Conservation (phyloP, 2,329 filamentous ascomycete species). For the Lasiodiplodia theobromae region DNA sequence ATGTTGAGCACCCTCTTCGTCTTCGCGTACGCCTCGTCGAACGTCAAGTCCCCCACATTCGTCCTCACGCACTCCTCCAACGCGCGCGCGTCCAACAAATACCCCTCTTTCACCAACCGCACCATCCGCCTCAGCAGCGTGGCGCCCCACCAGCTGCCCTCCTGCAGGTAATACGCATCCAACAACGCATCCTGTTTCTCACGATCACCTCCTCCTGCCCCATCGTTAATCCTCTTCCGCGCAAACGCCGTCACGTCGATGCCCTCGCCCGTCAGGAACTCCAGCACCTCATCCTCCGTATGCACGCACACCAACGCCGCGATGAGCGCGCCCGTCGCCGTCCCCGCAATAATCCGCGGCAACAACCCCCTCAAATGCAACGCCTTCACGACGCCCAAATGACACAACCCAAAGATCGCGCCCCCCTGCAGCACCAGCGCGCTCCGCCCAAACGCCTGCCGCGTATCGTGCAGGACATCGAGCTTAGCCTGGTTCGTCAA, state of each 20-base stretch:
- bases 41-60: conserved; percentile 88
- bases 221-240: conserved; percentile 38
- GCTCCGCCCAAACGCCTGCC: conserved; percentile 86
- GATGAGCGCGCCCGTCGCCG: conserved; percentile 87
- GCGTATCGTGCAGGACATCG: conserved; percentile 84
- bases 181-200: conserved; percentile 29
- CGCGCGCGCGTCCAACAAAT: conserved; percentile 82
- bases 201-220: conserved; percentile 31
- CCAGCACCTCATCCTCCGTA: conserved; percentile 82
- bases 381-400: conserved; percentile 89
- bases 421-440: conserved; percentile 88
- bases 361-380: conserved; percentile 80
- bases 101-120: conserved; percentile 77
- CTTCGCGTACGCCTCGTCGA: conserved; percentile 87
- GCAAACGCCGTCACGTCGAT: conserved; percentile 86
- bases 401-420: conserved; percentile 88
- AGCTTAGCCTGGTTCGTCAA: conserved; percentile 80
- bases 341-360: conserved; percentile 89
- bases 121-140: conserved; percentile 71
- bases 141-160: conserved; percentile 47
- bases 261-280: conserved; percentile 76
- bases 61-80: conserved; percentile 83
- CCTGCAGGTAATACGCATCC: conserved; percentile 34
- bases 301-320: conserved; percentile 88
- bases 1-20: conserved; percentile 92